Percentiles rank a stretch among this genome's conserved stretches.
Conservation (phyloP, 805 yeast species). For the Spathaspora girioi region DNA sequence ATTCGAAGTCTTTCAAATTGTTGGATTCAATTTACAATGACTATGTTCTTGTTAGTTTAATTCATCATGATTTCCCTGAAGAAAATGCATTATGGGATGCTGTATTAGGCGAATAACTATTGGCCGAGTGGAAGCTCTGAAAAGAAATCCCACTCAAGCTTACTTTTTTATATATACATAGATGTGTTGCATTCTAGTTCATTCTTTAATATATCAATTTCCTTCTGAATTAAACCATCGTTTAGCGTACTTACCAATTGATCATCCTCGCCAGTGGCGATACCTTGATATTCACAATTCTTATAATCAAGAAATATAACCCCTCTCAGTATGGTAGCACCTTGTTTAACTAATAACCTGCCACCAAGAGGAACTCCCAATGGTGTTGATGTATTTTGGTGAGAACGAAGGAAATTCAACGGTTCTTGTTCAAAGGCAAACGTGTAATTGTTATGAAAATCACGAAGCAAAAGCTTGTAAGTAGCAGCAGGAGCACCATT, state of each 20-base stretch:
- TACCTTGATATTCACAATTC: slow-evolving; percentile 31
- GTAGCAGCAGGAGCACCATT: neutral
- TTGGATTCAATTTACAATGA: slow-evolving; percentile 58
- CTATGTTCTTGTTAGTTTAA: slow-evolving; percentile 76
- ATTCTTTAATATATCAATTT: slow-evolving; percentile 33
- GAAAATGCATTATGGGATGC: slow-evolving; percentile 76
- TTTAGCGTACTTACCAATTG: slow-evolving; percentile 26
- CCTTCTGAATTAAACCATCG: slow-evolving; percentile 32
- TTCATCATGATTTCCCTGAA: slow-evolving; percentile 78
- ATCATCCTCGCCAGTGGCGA: slow-evolving; percentile 16
- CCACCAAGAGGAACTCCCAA: slow-evolving; percentile 52
- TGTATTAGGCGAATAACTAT: slow-evolving; percentile 36
- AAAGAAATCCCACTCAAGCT: too few species aligned
- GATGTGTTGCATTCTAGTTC: slow-evolving; percentile 9
- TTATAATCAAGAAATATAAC: slow-evolving; percentile 32
- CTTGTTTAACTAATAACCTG: slow-evolving; percentile 47
- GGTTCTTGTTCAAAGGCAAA: slow-evolving; percentile 58
- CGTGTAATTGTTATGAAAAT: slow-evolving; percentile 44
- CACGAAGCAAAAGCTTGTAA: slow-evolving; percentile 59
- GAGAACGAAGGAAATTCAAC: slow-evolving; percentile 43
- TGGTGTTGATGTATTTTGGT: slow-evolving; percentile 20
- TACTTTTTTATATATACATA: too few species aligned
- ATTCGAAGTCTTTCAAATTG: slow-evolving; percentile 53
- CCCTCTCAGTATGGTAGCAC: slow-evolving; percentile 47
- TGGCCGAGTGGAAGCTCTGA: slow-evolving; percentile 4